Base-by-base conservation (phyloP, 345 rosid species). In the Pistacia atlantica region DNA sequence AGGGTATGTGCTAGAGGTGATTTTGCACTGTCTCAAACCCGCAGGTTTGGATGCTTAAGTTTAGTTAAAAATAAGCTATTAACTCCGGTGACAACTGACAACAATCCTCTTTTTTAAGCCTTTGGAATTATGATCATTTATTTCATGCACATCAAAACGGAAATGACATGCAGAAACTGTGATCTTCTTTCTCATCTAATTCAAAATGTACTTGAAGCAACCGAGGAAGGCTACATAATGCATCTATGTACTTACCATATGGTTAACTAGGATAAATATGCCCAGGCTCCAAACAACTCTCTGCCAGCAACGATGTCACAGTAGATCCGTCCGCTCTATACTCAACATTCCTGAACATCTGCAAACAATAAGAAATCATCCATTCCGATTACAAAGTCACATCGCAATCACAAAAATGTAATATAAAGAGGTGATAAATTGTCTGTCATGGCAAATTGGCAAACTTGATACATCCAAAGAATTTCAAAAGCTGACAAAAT, bases 281-380 rank as follows among this genome's bases (percentile, higher is more conserved):
- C 3, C 33, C 33, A 31, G 22, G 33, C 33, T 73, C 58, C 69
- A 49, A 31, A 48, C 69, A 48, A 51, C 37, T 63, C 12, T n/a
- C 49, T 18, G 12, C 35, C 59, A 45, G 20, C 54, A 35, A 57
- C 9, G 18, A n/a, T 55, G 74, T n/a, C 33, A 35, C 6, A 1
- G 65, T 14, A 13, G 2, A 63, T 64, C 46, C 69, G 6, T 35
- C 35, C 1, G n/a, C 74, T 42, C 60, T 35, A 59, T 25, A 63
- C 52, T 62, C 28, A 37, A 3, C 45, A 63, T 55, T 74, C 77
- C 51, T n/a, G 60, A 28, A 63, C 20, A 49, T 62, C 76, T 73
- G 60, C 69, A 48, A 35, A 73, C 59, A 51, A 49, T 31, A 1
- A 13, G 6, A 60, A 25, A 60, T 28, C 63, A 61, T 16, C 59